phyloP scores from a whole-genome alignment of 2,329 filamentous ascomycete species.

The Aspergillus sp. region DNA sequence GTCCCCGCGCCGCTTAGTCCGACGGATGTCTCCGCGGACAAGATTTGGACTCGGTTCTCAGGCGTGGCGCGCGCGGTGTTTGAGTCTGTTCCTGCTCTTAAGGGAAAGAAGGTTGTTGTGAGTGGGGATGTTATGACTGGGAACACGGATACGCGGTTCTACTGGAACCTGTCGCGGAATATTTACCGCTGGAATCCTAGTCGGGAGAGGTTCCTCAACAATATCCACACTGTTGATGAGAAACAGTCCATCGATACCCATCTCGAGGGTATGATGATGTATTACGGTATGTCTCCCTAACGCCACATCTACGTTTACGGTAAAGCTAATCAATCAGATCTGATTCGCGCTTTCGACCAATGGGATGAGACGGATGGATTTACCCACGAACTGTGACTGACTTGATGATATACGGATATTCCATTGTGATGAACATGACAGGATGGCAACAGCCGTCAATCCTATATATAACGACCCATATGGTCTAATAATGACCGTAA shows the following conservation, averaged over 20 bases:
- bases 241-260: constrained; percentile 38
- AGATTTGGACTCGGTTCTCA: constrained; percentile 31
- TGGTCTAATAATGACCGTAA: background rate
- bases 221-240: constrained; percentile 49
- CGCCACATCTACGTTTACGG: background rate
- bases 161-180: constrained; percentile 47
- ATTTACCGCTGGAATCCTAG: constrained; percentile 49
- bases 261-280: constrained; percentile 37
- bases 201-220: constrained; percentile 37
- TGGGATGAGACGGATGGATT: constrained; percentile 12
- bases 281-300: constrained; percentile 30
- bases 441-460: background rate
- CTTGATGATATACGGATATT: background rate
- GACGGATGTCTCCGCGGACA: constrained; percentile 23
- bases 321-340: constrained; percentile 13
- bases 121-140: constrained; percentile 46
- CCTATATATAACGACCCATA: background rate
- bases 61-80: constrained; percentile 37
- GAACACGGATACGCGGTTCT: constrained; percentile 49
- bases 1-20: constrained; percentile 29
- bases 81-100: constrained; percentile 24
- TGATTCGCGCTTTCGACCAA: constrained; percentile 26
- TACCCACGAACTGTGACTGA: background rate
- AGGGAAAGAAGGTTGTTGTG: constrained; percentile 34
- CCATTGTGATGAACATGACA: background rate